These are phyloP conservation scores for Alternaria triticimaculans DNA, from an alignment of 2,329 filamentous ascomycete genomes.

Conservation along the genomic window DNA sequence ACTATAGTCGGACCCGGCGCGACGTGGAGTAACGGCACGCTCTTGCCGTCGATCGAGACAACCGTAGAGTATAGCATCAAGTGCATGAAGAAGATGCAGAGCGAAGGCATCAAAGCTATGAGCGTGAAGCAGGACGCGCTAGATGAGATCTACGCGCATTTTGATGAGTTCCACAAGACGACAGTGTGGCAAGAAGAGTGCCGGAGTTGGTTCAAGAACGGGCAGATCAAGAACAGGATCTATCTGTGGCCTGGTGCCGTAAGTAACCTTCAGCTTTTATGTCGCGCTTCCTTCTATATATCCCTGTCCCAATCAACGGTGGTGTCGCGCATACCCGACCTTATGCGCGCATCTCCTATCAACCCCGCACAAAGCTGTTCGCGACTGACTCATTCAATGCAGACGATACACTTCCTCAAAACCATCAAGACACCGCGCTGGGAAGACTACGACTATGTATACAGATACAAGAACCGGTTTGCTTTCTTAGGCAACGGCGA, in stretches of 20 bases:
- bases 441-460: constrained; percentile 56
- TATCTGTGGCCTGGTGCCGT: constrained; percentile 44
- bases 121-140: constrained; percentile 40
- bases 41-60: constrained; percentile 55
- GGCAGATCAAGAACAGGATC: constrained; percentile 42
- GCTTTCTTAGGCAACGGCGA: constrained; percentile 49
- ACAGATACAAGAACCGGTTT: constrained; percentile 44
- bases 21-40: constrained; percentile 55
- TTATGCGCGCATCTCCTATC: neutral
- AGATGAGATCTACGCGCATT: constrained; percentile 40
- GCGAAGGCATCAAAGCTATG: constrained; percentile 40
- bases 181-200: constrained; percentile 45
- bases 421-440: constrained; percentile 51
- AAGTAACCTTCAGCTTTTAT: constrained; percentile 17
- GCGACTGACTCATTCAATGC: constrained; percentile 31
- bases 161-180: constrained; percentile 39
- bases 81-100: constrained; percentile 45
- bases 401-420: constrained; percentile 49
- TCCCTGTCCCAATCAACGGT: neutral
- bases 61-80: constrained; percentile 45
- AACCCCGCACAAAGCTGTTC: constrained; percentile 17
- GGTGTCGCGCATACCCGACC: neutral
- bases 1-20: constrained; percentile 52
- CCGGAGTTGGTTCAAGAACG: constrained; percentile 46
- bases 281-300: neutral